Evolutionary conservation across 2,329 filamentous ascomycete genomes (phyloP).

Genomic region (Colletotrichum musicola): DNA sequence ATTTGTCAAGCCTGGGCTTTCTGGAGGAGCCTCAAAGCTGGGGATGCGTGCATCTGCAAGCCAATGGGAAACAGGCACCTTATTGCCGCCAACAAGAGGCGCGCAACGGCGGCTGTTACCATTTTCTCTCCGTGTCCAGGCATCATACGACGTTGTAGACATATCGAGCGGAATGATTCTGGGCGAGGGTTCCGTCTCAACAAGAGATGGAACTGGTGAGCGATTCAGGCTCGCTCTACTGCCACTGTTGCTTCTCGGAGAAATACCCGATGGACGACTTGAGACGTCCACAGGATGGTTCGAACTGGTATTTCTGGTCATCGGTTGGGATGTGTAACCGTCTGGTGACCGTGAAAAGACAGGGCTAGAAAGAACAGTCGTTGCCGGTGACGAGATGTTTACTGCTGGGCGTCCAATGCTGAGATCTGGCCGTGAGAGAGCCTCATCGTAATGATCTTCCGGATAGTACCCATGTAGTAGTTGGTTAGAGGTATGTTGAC

Average conservation of each 20-base stretch:
- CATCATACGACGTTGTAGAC: conserved; percentile 46
- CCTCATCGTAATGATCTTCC: conserved; percentile 11
- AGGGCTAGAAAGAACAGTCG: conserved; percentile 40
- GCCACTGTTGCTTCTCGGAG: conserved; percentile 41
- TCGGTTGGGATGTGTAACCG: conserved; percentile 64
- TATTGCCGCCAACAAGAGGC: conserved; percentile 22
- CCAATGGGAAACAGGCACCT: conserved; percentile 17
- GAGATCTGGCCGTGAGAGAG: conserved; percentile 18
- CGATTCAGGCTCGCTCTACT: conserved; percentile 44
- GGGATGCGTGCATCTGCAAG: conserved; percentile 12
- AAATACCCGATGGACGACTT: conserved; percentile 22
- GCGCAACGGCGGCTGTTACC: conserved; percentile 4
- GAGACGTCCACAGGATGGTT: conserved; percentile 28
- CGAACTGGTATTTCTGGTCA: conserved; percentile 60
- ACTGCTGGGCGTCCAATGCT: conserved; percentile 17
- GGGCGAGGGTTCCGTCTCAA: conserved; percentile 60
- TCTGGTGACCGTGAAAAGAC: conserved; percentile 40
- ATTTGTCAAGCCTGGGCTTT: conserved; percentile 12
- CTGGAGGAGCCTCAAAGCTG: conserved; percentile 14
- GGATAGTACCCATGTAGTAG: background rate
- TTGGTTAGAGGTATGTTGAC: conserved; percentile 40
- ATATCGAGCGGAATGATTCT: conserved; percentile 47
- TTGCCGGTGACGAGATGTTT: conserved; percentile 43
- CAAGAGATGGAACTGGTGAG: conserved; percentile 51
- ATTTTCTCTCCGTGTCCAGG: conserved; percentile 42